phyloP scores from a whole-genome alignment of 2,329 filamentous ascomycete species.

The Arthrobotrys sphaeroides region DNA sequence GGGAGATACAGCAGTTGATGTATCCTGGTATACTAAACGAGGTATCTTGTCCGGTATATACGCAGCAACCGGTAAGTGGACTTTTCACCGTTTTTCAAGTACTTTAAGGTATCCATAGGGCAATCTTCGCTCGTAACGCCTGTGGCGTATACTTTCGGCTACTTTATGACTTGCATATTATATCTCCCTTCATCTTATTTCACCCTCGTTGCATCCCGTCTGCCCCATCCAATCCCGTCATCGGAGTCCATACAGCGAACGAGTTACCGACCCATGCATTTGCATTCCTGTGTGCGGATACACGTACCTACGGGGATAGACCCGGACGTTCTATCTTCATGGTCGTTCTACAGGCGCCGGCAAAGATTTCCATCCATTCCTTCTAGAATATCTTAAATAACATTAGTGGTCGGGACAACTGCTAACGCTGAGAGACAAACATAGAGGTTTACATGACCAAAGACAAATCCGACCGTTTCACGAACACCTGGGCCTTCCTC shows the following conservation, averaged over 20 bases:
- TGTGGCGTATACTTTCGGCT: conserved; percentile 41
- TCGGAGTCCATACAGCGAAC: conserved; percentile 3
- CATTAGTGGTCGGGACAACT: not conserved
- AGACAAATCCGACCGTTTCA: conserved; percentile 77
- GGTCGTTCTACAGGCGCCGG: not conserved
- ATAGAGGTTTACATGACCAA: conserved; percentile 93
- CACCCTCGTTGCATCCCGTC: conserved; percentile 33
- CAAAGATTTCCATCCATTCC: not conserved
- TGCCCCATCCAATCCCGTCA: conserved; percentile 46
- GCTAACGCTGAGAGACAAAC: conserved; percentile 37
- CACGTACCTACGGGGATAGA: conserved; percentile 16
- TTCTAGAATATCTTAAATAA: conserved; percentile 16
- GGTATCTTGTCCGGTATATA: conserved; percentile 73
- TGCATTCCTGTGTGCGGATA: conserved; percentile 18
- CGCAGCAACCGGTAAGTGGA: conserved; percentile 66
- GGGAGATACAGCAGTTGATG: conserved; percentile 82
- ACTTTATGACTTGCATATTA: conserved; percentile 43
- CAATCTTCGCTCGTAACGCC: conserved; percentile 3
- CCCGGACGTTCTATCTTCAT: not conserved
- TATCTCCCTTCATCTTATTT: conserved; percentile 21
- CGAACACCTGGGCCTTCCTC: conserved; percentile 81
- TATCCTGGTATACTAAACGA: conserved; percentile 84
- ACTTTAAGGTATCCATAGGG: conserved; percentile 12
- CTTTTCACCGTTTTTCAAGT: not conserved
- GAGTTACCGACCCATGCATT: not conserved